Conservation (phyloP, 805 yeast genomes). For the Yarrowia divulgata region DNA sequence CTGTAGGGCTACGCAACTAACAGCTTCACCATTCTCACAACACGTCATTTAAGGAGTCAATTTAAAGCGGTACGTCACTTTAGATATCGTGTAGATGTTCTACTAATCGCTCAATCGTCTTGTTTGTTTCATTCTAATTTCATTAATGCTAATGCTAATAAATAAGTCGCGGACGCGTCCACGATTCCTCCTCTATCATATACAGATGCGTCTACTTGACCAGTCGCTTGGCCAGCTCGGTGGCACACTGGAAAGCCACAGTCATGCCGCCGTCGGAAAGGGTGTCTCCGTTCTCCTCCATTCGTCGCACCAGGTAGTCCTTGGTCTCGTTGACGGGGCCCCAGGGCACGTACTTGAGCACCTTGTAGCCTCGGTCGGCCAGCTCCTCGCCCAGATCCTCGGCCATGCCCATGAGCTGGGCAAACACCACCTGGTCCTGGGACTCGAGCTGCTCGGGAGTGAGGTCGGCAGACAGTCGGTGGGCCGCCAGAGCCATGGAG, state of each 20-base stretch:
- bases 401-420: conserved; percentile 95
- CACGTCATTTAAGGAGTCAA: no score
- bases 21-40: no score
- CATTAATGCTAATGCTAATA: conserved; percentile 39
- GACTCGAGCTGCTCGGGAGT: conserved; percentile 38
- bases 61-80: no score
- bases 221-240: conserved; percentile 42
- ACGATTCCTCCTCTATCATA: conserved; percentile 3
- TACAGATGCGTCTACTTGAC: conserved; percentile 4
- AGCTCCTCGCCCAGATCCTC: conserved; percentile 84
- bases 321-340: conserved; percentile 95
- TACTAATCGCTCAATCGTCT: no score
- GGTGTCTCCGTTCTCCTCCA: conserved; percentile 96
- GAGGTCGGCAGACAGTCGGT: conserved; percentile 54
- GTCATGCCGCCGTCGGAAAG: conserved; percentile 59
- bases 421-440: conserved; percentile 66
- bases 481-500: conserved; percentile 77
- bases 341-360: conserved; percentile 96
- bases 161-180: conserved; percentile 1
- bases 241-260: conserved; percentile 44
- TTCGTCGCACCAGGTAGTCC: conserved; percentile 84
- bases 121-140: not conserved
- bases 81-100: no score
- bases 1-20: no score
- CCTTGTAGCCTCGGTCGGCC: conserved; percentile 69